Evolutionary conservation across 2,329 filamentous ascomycete species (phyloP).

Genomic region (Gyromitra esculenta): DNA sequence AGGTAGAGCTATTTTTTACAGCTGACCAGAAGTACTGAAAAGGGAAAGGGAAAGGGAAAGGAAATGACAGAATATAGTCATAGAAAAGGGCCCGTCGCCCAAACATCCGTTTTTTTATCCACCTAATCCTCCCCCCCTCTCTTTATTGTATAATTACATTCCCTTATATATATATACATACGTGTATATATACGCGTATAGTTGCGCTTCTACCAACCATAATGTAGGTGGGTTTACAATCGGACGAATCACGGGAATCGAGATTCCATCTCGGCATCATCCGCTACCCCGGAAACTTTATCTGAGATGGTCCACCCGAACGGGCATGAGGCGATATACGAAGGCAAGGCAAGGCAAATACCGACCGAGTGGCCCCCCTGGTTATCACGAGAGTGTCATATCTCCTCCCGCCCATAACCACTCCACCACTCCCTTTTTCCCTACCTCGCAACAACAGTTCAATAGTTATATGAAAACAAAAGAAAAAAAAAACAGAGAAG

Average conservation of each 20-base stretch:
- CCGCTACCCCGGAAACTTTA: constrained; percentile 2
- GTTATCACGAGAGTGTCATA: background rate
- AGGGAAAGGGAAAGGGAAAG: background rate
- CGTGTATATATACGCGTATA: background rate
- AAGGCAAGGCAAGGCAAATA: background rate
- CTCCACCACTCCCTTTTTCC: background rate
- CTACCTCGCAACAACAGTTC: too few relatives aligned
- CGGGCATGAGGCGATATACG: background rate
- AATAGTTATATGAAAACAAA: too few relatives aligned
- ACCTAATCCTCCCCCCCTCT: background rate
- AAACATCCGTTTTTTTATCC: background rate
- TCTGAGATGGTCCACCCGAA: constrained; percentile 6
- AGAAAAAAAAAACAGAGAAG: too few relatives aligned
- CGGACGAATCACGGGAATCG: background rate
- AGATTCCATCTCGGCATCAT: background rate
- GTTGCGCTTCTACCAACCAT: too few relatives aligned
- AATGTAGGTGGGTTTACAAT: background rate
- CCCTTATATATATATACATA: background rate
- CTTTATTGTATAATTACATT: background rate
- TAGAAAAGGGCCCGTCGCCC: background rate
- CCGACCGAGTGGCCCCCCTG: background rate
- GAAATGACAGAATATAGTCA: background rate
- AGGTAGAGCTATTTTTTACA: background rate
- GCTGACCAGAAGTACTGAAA: background rate
- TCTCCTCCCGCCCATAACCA: background rate